Evolutionary conservation across 2,329 filamentous ascomycete genomes (phyloP), one percentile per base, ranked within the genome.

Genomic region (Pseudonectria foliicola): DNA sequence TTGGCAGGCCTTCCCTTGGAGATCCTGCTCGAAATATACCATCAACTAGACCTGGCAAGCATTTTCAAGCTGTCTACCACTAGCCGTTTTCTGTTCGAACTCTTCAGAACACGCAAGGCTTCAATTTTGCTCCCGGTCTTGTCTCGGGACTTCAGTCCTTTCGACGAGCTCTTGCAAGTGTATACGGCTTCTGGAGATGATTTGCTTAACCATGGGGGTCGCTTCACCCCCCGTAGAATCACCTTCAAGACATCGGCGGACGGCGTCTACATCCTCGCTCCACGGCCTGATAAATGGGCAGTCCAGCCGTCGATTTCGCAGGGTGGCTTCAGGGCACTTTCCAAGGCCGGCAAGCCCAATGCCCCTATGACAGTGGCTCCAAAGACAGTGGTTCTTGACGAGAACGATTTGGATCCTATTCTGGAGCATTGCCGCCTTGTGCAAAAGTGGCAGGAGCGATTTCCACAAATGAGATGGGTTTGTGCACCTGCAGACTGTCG

Each of bases 11-110:
- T 68, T 30, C 70, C 71, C 0, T 54, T 62, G 3, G 72, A 76
- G 45, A 60, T 71, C 13, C 48, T 71, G 3, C 50, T 73, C 10
- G 63, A 70, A 13, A 65, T 74, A 15, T 69, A 69, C 44, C 61
- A 63, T 21, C 43, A 63, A 13, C 54, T 74, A 33, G 61, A 68
- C 35, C 39, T 71, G 2, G 44, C 53, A 3, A 63, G 62, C 15
- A 56, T 68, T 25, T 62, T 60, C 33, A 56, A 55, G 23, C 55
- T 68, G 23, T 63, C 55, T n/a, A 45, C 52, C 11, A 48, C 55
- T 3, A 67, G 60, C 42, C 60, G 55, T 18, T 52, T 52, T 2
- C 57, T 72, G 12, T 52, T 58, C 12, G 42, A 52, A 3, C 57
- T 74, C n/a, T 67, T 70, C 33, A 47, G 52, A 7, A 48, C 50